Base-by-base conservation (phyloP, 1,284 basidiomycete species). In the Ustilago trichophora region DNA sequence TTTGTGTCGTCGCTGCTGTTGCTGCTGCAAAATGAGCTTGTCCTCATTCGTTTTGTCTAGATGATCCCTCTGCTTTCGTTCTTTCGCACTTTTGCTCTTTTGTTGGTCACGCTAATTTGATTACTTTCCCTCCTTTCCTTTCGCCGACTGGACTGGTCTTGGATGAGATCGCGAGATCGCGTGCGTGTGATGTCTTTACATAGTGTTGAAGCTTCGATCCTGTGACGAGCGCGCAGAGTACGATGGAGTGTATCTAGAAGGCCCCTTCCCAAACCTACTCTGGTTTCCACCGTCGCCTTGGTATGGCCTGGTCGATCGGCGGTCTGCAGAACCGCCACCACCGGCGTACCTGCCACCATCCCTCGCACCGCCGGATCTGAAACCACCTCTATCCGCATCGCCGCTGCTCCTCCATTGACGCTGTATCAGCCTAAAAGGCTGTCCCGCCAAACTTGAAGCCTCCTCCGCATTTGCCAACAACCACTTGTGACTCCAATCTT, bases 401-500 rank as follows among this genome's bases (percentile, higher is more conserved):
- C 15, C 18, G 6, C 3, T 34, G 29, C 18, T 11, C n/a, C n/a
- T 24, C n/a, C 11, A 3, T 10, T 34, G 29, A 16, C 42, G 32
- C 13, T 48, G 35, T 11, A 32, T 13, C 40, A 55, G 37, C 16
- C 60, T 46, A 16, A 53, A 56, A 22, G 60, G 60, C 19, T 49
- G 44, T 2, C 60, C 60, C 0, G 60, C 60, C 24, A 64, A 24
- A 12, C 9, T 36, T 11, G 44, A 41, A 21, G 60, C 60, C 24
- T 56, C 40, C 9, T 64, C 60, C 15, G 60, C 60, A 32, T 64
- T 53, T 5, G 12, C 18, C 13, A 64, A 15, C 21, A 64, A 15
- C 60, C 60, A 64, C 1, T 36, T 45, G 6, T 57, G 44, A 24
- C 54, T 57, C 60, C 60, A 64, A 26, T 49, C 50, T n/a, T n/a